Base-by-base conservation (phyloP, 345 rosid species). In the Capsella bursapastoris region DNA sequence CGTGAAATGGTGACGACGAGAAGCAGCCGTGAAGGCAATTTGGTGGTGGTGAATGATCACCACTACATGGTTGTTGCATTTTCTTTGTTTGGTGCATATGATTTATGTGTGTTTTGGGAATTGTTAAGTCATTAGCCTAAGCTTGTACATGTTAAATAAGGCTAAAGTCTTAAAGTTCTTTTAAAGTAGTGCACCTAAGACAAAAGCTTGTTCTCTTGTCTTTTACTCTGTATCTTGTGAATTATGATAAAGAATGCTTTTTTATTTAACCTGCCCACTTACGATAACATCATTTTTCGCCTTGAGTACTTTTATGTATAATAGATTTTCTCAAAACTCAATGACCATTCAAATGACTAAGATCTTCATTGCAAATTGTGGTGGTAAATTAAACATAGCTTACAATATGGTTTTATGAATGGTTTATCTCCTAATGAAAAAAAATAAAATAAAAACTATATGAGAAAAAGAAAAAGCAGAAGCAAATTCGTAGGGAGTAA, bases 1-100 rank as follows among this genome's bases (percentile, higher is more conserved):
- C 52, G 34, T 82, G 83, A 16, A 45, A 53, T 11, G 64, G 68
- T 62, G 74, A 61, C n/a, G 82, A 60, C 7, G 88, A 85, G 70
- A 90, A 94, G 82, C 93, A 94, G 53, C 90, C 91, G 43, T 75
- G 81, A 18, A 81, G 80, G 25, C 25, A 22, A 22, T 22, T 22
- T 22, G 25, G 25, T 22, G 25, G 25, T 22, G 25, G 25, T 22
- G 25, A 22, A 22, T 22, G 25, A 22, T 22, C 25, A 22, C 25
- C 25, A 22, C 25, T 22, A 22, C 25, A 22, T 22, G 25, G 25
- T 2, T 22, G 25, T 22, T 22, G 25, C 25, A 22, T 22, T 22
- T 22, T 22, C 25, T 22, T 22, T 22, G 25, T 22, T 22, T 22
- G 25, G 25, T 22, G 25, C 25, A 22, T 22, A 22, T 22, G 25